Base-by-base conservation (phyloP, 208 protist species). In the Crithidia brevicula region DNA sequence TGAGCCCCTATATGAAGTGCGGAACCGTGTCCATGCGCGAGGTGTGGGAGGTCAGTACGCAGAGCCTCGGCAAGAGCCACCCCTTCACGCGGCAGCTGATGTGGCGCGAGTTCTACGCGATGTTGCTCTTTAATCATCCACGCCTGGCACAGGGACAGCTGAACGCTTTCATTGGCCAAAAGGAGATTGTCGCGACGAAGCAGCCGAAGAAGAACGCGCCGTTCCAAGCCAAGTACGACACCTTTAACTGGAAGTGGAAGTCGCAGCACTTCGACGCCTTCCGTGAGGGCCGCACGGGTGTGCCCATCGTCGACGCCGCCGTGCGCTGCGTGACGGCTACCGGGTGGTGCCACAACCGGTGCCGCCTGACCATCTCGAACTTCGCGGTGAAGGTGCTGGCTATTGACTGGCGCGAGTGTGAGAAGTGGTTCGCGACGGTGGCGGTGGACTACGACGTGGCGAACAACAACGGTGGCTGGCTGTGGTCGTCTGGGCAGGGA, bases 301-400 rank as follows among this genome's bases (percentile, higher is more conserved):
- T 96, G 23, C 96, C 96, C 0, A 69, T 98, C 25, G 91, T 98
- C 10, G 96, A 98, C 60, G 96, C 96, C 28, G 91, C 89, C 38
- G 96, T 98, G 79, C 83, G 91, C 36, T 94, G 96, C 72, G 64
- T 98, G 28, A 79, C 33, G 5, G 59, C 68, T 22, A 97, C 93
- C 10, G 94, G 91, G 18, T 97, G 82, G 79, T 91, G 88, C 56
- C 79, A 86, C 58, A 94, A 94, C 76, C 84, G 89, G 43, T 73
- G 69, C 59, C 86, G 88, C 50, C 81, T 97, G 65, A 66, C 92
- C 31, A 83, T 95, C 51, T 86, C 86, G n/a, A 88, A 85, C 66
- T 95, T 94, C 58, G 77, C 93, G n/a, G 85, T 91, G 46, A 97
- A 97, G 77, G 80, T 93, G 34, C 74, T 98, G 23, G 67, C 71